A percentile compares a stretch with the other conserved stretches of the same genome.
phyloP scores from a whole-genome alignment of 2,329 filamentous ascomycete genomes.

The Monosporascus sp. region DNA sequence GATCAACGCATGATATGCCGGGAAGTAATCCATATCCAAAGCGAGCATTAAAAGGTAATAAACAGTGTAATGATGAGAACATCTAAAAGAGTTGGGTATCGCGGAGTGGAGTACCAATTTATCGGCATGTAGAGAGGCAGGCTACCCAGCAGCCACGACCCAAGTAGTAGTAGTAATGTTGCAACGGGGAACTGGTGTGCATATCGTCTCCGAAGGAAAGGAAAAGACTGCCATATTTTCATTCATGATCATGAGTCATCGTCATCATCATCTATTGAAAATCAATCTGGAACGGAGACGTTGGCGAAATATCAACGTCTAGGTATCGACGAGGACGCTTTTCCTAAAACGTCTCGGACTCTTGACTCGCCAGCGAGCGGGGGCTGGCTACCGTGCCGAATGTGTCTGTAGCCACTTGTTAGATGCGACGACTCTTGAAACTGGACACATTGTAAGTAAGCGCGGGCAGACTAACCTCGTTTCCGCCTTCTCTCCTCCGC shows the following conservation, averaged over 20 bases:
- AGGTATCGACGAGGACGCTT: conserved; percentile 20
- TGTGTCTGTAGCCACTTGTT: conserved; percentile 35
- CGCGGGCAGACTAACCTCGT: conserved; percentile 41
- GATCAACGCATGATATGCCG: too few species aligned
- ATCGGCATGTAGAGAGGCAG: background rate
- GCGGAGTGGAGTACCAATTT: too few species aligned
- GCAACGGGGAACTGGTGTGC: background rate
- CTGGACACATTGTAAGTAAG: background rate
- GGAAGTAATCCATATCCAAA: too few species aligned
- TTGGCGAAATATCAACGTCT: conserved; percentile 18
- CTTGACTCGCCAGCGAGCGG: conserved; percentile 30
- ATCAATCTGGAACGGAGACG: conserved; percentile 25
- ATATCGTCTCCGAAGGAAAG: too few species aligned
- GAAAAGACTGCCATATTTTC: background rate
- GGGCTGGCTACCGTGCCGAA: conserved; percentile 43
- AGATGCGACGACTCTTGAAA: background rate
- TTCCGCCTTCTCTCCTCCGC: conserved; percentile 48
- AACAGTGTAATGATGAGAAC: too few species aligned
- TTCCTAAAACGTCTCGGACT: conserved; percentile 49
- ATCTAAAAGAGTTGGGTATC: too few species aligned
- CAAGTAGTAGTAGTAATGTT: background rate
- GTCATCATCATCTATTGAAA: conserved; percentile 11
- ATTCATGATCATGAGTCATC: background rate
- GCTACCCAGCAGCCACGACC: background rate
- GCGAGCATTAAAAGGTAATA: too few species aligned